Evolutionary conservation across 2,329 filamentous ascomycete species (phyloP), one percentile per base, ranked within the genome.

Genomic region (Capronia epimyces): DNA sequence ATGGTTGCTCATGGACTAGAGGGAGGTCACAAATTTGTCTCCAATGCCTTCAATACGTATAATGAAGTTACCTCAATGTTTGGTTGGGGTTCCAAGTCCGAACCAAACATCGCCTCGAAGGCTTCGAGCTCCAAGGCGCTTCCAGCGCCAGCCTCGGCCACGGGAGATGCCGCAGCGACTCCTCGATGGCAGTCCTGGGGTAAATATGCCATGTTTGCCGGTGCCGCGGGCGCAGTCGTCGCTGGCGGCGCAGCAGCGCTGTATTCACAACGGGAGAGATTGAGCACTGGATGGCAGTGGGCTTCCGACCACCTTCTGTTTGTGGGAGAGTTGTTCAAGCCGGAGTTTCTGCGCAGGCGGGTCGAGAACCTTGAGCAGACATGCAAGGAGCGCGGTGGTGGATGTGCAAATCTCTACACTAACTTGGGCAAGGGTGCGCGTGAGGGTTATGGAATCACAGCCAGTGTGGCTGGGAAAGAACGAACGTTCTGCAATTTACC

Each of bases 231-330:
- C 0, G 86, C 86, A 0, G 83, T 91, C 0, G 83, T 91, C 0
- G 86, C 84, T 1, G 90, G 86, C 0, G 88, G 87, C 6, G 86
- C 86, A 0, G 87, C 87, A 0, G 89, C 89, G 6, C 86, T 91
- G 9, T 97, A 95, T 72, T 75, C 86, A 62, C 89, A 93, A 62
- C 81, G 88, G 48, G 87, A 94, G 25, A 83, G 88, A 57, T 81
- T 97, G 55, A 80, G 78, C 2, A 77, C 84, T 53, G 86, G 90
- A 6, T 84, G 84, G 72, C 75, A 75, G 8, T 97, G 90, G 89
- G 87, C 87, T 12, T 82, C 85, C 13, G 93, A 87, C 29, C 93
- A 98, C 69, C 80, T 98, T 21, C 87, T 93, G 67, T 98, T 97
- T 63, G 87, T 97, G 1, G 89, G 89, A 1, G 94, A 89, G 63